Base-by-base conservation (phyloP, 768 basidiomycete genomes). In the Ramaria sp. region DNA sequence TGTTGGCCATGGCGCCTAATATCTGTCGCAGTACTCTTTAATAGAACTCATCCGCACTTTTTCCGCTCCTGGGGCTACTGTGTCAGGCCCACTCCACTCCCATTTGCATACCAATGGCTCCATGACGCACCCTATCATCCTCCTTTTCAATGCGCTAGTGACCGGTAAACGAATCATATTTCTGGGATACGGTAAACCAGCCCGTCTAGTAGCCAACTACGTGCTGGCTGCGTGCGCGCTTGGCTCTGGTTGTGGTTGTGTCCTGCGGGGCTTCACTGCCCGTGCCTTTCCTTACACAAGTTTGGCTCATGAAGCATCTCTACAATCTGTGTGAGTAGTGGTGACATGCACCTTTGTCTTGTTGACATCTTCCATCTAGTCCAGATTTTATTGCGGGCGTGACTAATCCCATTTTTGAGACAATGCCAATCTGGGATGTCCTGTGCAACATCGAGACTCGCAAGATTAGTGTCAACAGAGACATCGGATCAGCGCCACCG, bases 141-240 rank as follows among this genome's bases (percentile, higher is more conserved):
- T 99, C 43, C 77, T 99, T 2, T 93, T 95, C 73, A 99, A 99
- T 67, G 96, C 94, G 3, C 78, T 99, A 56, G 75, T 98, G 5
- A 96, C 95, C 0, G 85, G 88, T 50, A 96, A 97, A 62, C 85
- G 94, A n/a, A 88, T 98, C 59, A 85, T 98, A 59, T 97, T 98
- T 70, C 71, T 98, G 52, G 93, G 94, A 0, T 85, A 96, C 63
- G 85, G 79, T 62, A 78, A 86, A 59, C 89, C 93, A 34, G 94
- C 95, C 0, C 86, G 88, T 12, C 81, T 87, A 63, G 93, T 98
- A 24, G 89, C 92, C 47, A 83, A 78, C 60, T 90, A 89, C 65
- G 96, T 99, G 5, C 75, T 98, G 13, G 87, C 94, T 5, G 93
- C 96, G 1, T 97, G 94, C 66, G 91, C 95, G 4, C 72, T 99